A percentile compares a stretch with the other conserved stretches of the same genome.
Conservation (phyloP, 2,329 filamentous ascomycete genomes). For the Ilyonectria robusta region DNA sequence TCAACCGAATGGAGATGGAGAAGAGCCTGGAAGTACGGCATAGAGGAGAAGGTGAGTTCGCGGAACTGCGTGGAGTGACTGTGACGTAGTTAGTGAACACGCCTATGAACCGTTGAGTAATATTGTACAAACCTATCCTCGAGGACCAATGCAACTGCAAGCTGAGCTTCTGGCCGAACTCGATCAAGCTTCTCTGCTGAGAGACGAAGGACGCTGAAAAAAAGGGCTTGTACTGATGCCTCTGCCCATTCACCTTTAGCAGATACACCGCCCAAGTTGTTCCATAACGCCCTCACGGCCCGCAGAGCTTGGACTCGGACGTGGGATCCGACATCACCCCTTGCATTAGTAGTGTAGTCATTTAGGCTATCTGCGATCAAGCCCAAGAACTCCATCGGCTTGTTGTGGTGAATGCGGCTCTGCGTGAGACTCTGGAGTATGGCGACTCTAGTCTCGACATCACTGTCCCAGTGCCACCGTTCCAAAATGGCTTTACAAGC, state of each 20-base stretch:
- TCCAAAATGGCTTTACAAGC: conserved; percentile 63
- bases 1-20: conserved; percentile 61
- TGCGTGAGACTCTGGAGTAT: conserved; percentile 69
- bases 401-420: conserved; percentile 60
- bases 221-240: conserved; percentile 56
- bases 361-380: conserved; percentile 75
- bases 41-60: conserved; percentile 68
- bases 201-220: conserved; percentile 73
- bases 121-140: conserved; percentile 58
- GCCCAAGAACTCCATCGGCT: conserved; percentile 58
- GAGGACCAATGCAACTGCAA: conserved; percentile 63
- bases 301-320: conserved; percentile 85
- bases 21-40: conserved; percentile 70
- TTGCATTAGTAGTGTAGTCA: conserved; percentile 91
- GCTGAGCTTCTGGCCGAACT: conserved; percentile 78
- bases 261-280: conserved; percentile 46
- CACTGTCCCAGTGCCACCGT: conserved; percentile 66
- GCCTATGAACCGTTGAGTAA: background rate
- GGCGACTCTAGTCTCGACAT: conserved; percentile 67
- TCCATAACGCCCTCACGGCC: conserved; percentile 77
- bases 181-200: conserved; percentile 92
- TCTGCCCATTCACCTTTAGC: conserved; percentile 40
- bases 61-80: conserved; percentile 56
- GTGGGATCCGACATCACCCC: conserved; percentile 91
- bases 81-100: conserved; percentile 40